Evolutionary conservation across 768 basidiomycete species (phyloP).

Genomic region (Cyathus striatus): DNA sequence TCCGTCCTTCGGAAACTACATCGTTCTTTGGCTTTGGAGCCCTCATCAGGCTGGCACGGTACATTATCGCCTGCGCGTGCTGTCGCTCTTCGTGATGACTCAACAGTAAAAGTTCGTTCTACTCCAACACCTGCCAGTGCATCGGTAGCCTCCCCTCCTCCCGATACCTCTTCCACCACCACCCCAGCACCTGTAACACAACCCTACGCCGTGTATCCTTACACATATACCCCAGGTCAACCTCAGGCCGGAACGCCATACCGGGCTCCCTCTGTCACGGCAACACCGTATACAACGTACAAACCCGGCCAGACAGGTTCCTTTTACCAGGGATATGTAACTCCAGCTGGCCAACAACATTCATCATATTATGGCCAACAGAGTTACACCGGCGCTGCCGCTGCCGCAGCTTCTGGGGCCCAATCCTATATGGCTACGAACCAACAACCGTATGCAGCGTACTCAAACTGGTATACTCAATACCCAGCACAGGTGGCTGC

Average conservation of each 20-base stretch:
- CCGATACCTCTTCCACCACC: conserved; percentile 13
- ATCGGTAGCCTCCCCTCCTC: conserved; percentile 13
- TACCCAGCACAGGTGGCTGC: conserved; percentile 17
- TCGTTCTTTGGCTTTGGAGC: conserved; percentile 56
- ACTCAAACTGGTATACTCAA: conserved; percentile 27
- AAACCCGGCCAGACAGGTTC: conserved; percentile 23
- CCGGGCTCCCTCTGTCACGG: conserved; percentile 16
- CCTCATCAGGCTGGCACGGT: conserved; percentile 68
- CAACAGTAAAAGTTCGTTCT: conserved; percentile 57
- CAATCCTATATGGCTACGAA: conserved; percentile 26
- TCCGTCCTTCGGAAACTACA: conserved; percentile 67
- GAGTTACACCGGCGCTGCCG: conserved; percentile 23
- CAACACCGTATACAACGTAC: conserved; percentile 26
- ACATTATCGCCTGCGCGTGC: conserved; percentile 55
- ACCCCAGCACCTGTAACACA: conserved; percentile 19
- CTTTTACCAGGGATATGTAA: conserved; percentile 25
- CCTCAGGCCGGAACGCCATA: conserved; percentile 15
- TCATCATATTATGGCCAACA: conserved; percentile 30
- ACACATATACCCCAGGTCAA: conserved; percentile 22
- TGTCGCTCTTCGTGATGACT: conserved; percentile 68
- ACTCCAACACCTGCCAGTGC: conserved; percentile 29
- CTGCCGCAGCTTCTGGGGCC: conserved; percentile 18
- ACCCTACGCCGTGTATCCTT: conserved; percentile 28
- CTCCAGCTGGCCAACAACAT: conserved; percentile 18
- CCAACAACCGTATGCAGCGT: conserved; percentile 29